Base-by-base conservation (phyloP, 2,329 filamentous ascomycete species). In the Fonsecaea erecta region DNA sequence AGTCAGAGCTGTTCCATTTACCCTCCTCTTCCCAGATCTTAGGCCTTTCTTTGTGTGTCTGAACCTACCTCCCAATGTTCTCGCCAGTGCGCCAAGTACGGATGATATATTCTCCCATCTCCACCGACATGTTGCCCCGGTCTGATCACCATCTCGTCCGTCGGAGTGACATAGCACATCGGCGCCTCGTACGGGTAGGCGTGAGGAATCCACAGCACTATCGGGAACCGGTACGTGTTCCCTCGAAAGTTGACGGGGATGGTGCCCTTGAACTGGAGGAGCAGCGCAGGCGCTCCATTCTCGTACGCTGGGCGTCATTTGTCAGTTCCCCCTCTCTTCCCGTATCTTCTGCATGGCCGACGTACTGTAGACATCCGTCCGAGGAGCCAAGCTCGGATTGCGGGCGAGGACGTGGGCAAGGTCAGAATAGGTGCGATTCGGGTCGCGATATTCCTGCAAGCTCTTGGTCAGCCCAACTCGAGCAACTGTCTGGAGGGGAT, bases 321-420 rank as follows among this genome's bases (percentile, higher is more conserved):
- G 60, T 63, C 58, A 69, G 69, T 52, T 37, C 40, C 35, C 43
- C 40, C 35, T n/a, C 32, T 21, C 1, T 62, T 34, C 32, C 51
- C 40, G 24, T 21, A 30, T 51, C 28, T 32, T 62, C 34, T 30
- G n/a, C n/a, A 61, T 21, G 8, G 58, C 58, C 52, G 30, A 77
- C 87, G 73, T 85, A 96, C 93, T 98, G 79, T 98, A 96, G 58
- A 98, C 93, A 77, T 98, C 93, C 67, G 95, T 99, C 72, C 91
- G 87, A 28, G 93, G 92, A 8, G 69, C 65, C 24, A 99, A 83
- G 1, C 91, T 90, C 7, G 92, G 87, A 75, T 93, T 92, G 71
- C 90, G 86, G 34, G 90, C 86, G 60, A 99, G 86, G 30, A 89
- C 87, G 75, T 92, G 90, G 68, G 91, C 93, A 72, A 96, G 89